phyloP scores from a whole-genome alignment of 192 early-diverging fungal genomes.

The Dimargaris cristalligena region DNA sequence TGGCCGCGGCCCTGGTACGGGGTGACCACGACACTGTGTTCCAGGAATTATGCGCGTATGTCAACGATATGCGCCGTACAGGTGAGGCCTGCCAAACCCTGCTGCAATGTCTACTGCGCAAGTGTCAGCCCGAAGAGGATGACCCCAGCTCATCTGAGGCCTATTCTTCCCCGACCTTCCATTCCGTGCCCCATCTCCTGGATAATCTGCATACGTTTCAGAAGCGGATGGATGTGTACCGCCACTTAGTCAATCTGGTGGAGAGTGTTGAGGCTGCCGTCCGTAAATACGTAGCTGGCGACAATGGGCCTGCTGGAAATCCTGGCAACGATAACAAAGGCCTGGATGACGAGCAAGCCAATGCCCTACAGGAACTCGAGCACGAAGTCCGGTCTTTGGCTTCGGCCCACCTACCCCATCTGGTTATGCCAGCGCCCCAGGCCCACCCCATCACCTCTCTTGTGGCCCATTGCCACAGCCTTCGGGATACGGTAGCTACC shows the following conservation, averaged over 20 bases:
- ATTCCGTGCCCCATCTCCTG: not conserved
- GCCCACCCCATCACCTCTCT: no score
- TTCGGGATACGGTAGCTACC: no score
- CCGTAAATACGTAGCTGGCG: not conserved
- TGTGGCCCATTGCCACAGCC: no score
- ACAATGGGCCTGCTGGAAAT: not conserved
- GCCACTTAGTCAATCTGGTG: not conserved
- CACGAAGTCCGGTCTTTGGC: not conserved
- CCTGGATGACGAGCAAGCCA: no score
- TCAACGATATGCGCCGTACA: not conserved
- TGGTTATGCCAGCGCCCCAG: no score
- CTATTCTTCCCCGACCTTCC: constrained; percentile 1
- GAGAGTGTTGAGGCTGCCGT: not conserved
- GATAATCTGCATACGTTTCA: not conserved
- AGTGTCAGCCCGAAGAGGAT: not conserved
- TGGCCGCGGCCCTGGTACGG: not conserved
- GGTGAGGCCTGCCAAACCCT: constrained; percentile 4
- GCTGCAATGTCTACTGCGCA: not conserved
- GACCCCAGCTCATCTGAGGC: no score
- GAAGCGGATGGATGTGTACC: not conserved
- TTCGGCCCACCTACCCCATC: not conserved
- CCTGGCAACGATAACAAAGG: no score
- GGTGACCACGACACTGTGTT: not conserved
- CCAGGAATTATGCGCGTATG: not conserved
- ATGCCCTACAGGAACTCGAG: not conserved